Evolutionary conservation across 2,329 filamentous ascomycete species (phyloP), one percentile per base, ranked within the genome.

Genomic region (Talaromyces verruculosus): DNA sequence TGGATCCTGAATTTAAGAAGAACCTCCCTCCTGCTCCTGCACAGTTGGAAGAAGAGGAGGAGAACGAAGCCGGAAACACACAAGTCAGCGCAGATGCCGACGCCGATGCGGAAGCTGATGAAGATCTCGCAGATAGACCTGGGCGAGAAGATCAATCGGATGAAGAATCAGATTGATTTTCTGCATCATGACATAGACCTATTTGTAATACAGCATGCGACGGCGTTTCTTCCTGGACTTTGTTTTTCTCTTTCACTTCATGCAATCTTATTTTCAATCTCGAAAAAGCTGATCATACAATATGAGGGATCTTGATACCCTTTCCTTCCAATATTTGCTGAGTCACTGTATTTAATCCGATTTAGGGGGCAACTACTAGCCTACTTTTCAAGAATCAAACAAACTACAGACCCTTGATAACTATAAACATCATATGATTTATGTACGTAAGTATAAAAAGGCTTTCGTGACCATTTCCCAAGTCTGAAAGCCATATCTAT

Each of bases 1-100:
- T 82, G 63, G 83, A 85, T 66, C 76, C 77, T 0, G 76, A 76
- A 57, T 82, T 81, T 64, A 75, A 73, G 5, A 74, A 75, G 53
- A 72, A 70, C 4, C 72, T 80, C 66, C 76, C 76, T 13, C 72
- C 76, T 28, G 74, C 77, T 2, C 77, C 74, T n/a, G 72, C 74
- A 66, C 68, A 70, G 28, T 68, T 63, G 19, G 65, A 66, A 37
- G 57, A 69, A 37, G 68, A 68, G 10, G 68, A 57, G 10, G 65
- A 49, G 22, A 51, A 39, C 30, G 65, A 62, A 41, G 39, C 35
- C 11, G 59, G 37, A 43, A 57, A 57, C 33, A 49, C 62, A 47
- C 62, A 64, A 58, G 33, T 37, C 39, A 57, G 49, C 43, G 61
- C 51, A 13, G 61, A 58, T 19, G 65, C 53, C 22, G 62, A 64